Conservation (phyloP, 2,329 filamentous ascomycete genomes). For the Teratosphaeria destructans region DNA sequence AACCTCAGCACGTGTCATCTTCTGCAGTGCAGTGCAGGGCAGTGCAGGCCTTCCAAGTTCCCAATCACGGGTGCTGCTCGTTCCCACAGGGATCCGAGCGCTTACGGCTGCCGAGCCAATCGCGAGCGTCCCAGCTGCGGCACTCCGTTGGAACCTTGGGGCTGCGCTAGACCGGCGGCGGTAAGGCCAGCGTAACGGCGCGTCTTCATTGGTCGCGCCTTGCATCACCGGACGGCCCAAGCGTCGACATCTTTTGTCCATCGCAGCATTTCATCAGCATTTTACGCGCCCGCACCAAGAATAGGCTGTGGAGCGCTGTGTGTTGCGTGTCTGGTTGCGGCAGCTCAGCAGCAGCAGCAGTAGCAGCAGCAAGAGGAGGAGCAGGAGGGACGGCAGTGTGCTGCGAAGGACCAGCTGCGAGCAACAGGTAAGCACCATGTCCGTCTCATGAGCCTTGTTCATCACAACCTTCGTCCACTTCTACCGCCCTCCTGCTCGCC, state of each 20-base stretch:
- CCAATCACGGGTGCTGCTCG: neutral
- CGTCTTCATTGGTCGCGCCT: slow-evolving; percentile 1
- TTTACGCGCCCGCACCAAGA: slow-evolving; percentile 20
- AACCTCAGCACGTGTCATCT: neutral
- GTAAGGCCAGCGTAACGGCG: neutral
- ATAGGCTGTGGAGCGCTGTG: slow-evolving; percentile 12
- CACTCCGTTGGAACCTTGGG: neutral
- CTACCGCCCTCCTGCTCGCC: slow-evolving; percentile 7
- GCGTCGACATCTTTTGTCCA: neutral
- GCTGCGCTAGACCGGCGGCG: neutral
- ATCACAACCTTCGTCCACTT: slow-evolving; percentile 5
- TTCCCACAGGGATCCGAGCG: neutral
- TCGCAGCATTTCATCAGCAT: slow-evolving; percentile 9
- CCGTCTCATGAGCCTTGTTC: slow-evolving; percentile 9
- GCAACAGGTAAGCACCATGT: slow-evolving; percentile 14
- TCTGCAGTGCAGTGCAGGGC: neutral
- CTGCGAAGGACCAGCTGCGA: slow-evolving; percentile 13
- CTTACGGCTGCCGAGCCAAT: neutral
- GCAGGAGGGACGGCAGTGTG: slow-evolving; percentile 10
- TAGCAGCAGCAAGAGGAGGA: neutral
- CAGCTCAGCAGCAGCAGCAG: slow-evolving; percentile 6
- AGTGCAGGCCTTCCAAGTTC: neutral
- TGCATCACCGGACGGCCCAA: neutral
- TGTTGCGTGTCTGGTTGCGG: slow-evolving; percentile 14
- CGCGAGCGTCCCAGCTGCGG: neutral